Evolutionary conservation across 2,329 filamentous ascomycete species (phyloP).

Genomic region (Apiospora sp.): DNA sequence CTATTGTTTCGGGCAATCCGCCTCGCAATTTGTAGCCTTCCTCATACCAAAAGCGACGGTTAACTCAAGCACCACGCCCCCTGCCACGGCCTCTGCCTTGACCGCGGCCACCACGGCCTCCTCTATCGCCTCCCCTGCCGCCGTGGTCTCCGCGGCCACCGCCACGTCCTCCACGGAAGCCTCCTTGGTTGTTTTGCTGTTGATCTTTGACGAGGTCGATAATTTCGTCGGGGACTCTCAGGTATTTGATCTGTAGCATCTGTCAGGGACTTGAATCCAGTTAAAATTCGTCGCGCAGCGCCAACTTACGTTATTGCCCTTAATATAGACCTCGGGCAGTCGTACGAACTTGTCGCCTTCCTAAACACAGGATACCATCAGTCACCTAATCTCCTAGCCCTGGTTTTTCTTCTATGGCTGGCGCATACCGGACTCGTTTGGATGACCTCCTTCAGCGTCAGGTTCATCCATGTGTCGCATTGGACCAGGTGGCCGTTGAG

Average conservation of each 20-base stretch:
- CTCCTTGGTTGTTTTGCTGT: constrained; percentile 74
- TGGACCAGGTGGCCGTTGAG: constrained; percentile 94
- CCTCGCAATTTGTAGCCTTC: background rate
- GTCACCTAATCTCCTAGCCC: background rate
- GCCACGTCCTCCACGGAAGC: constrained; percentile 71
- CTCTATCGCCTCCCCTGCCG: constrained; percentile 62
- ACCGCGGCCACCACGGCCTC: constrained; percentile 62
- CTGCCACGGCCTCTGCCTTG: constrained; percentile 55
- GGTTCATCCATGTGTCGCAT: constrained; percentile 99
- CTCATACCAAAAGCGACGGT: background rate
- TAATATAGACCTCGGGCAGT: constrained; percentile 92
- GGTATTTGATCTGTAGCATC: constrained; percentile 88
- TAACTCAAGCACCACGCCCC: constrained; percentile 46
- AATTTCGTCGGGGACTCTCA: constrained; percentile 95
- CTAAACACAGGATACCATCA: constrained; percentile 45
- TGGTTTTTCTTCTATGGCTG: background rate
- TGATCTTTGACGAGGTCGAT: constrained; percentile 94
- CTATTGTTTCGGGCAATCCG: background rate
- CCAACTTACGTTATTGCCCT: constrained; percentile 90
- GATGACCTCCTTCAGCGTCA: constrained; percentile 95
- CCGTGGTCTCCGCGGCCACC: constrained; percentile 67
- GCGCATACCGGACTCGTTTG: constrained; percentile 82
- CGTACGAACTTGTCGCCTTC: constrained; percentile 95
- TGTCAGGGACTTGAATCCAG: constrained; percentile 35
- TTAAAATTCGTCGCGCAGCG: background rate